A percentile compares a stretch with the other conserved stretches of the same genome.
These are phyloP conservation scores for Apostasia shenzhenica DNA, from an alignment of 106 monocot genomes.

Conservation along the genomic window DNA sequence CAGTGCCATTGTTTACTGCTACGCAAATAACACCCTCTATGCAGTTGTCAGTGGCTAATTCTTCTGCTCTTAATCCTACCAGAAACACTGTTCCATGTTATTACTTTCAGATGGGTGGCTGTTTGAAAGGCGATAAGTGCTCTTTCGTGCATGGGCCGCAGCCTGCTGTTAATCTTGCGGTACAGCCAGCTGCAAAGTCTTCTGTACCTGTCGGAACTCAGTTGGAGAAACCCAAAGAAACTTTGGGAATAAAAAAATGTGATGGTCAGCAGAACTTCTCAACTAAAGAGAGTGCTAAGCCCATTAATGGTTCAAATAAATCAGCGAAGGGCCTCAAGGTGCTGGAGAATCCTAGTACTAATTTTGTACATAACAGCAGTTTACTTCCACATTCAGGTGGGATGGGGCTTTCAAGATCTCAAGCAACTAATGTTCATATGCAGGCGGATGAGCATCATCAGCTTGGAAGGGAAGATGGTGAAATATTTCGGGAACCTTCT, in stretches of 20 bases:
- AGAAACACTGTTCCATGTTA: conserved; percentile 47
- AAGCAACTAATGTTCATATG: conserved; percentile 6
- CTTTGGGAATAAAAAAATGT: conserved; percentile 21
- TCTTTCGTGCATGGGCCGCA: conserved; percentile 37
- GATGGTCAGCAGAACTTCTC: conserved; percentile 14
- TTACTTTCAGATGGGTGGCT: conserved; percentile 53
- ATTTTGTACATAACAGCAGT: background rate
- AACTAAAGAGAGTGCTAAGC: conserved; percentile 5
- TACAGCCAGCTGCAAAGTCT: conserved; percentile 15
- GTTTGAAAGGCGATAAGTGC: conserved; percentile 57
- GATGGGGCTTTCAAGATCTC: conserved; percentile 9
- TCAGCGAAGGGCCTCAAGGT: background rate
- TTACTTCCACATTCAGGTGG: background rate
- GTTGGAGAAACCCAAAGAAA: conserved; percentile 10
- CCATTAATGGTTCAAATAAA: background rate
- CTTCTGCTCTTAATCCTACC: conserved; percentile 19
- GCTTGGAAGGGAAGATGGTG: background rate
- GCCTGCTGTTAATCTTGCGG: conserved; percentile 4
- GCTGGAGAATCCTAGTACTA: background rate
- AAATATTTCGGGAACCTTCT: background rate
- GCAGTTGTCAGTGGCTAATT: conserved; percentile 13
- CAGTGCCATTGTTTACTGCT: conserved; percentile 14
- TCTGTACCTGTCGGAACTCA: conserved; percentile 7
- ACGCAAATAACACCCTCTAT: background rate
- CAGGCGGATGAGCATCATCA: background rate